A percentile compares a stretch with the other conserved stretches of the same genome.
Conservation (phyloP, 2,329 filamentous ascomycete genomes). For the Didymella pomorum region DNA sequence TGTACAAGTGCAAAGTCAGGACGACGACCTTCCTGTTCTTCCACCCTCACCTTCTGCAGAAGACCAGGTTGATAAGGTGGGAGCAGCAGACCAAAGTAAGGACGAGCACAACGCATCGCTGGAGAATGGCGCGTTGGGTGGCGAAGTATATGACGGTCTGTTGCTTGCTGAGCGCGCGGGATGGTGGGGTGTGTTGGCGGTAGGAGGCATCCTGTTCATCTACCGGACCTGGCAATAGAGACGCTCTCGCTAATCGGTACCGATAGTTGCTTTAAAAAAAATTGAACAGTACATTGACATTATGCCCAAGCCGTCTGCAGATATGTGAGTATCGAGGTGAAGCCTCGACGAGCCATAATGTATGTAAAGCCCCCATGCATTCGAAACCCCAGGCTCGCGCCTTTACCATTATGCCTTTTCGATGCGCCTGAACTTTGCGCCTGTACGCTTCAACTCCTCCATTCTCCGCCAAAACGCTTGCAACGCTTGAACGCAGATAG, state of each 20-base stretch:
- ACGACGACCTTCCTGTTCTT: too few species aligned
- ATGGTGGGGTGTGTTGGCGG: background rate
- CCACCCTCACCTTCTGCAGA: too few species aligned
- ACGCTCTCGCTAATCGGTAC: background rate
- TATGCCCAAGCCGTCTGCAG: background rate
- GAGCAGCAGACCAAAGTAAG: too few species aligned
- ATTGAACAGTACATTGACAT: background rate
- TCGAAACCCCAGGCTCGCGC: background rate
- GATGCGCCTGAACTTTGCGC: background rate
- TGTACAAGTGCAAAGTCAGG: too few species aligned
- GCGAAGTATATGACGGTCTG: background rate
- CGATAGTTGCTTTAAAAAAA: background rate
- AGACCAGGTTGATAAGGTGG: too few species aligned
- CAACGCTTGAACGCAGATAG: slow-evolving; percentile 21
- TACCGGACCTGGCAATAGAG: background rate
- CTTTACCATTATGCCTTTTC: background rate
- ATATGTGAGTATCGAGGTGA: background rate
- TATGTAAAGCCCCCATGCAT: background rate
- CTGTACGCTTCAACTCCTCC: background rate
- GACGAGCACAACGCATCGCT: too few species aligned
- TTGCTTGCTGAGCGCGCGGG: background rate
- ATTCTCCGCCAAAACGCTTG: background rate
- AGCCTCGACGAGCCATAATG: background rate
- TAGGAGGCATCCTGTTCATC: background rate
- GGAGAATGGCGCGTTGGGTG: background rate